Evolutionary conservation across 257 asterid genomes (phyloP).

Genomic region (Striga asiatica): DNA sequence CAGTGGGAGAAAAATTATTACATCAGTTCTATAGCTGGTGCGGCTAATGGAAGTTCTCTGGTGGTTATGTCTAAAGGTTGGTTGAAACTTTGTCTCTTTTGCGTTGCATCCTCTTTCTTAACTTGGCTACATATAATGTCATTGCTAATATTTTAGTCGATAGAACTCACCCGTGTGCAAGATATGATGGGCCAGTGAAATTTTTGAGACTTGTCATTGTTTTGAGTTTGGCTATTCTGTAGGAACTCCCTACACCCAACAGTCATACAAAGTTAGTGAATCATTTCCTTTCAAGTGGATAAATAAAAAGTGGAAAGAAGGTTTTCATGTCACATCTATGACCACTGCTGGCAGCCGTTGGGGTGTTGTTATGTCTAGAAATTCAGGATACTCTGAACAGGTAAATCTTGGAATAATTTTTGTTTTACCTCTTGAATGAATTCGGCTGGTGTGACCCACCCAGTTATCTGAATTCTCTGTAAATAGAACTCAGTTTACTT

Average conservation of each 20-base stretch:
- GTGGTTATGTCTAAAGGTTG: conserved; percentile 97
- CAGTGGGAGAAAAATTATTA: conserved; percentile 96
- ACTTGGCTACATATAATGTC: too few relatives aligned
- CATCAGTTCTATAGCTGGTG: conserved; percentile 97
- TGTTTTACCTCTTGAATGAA: neutral
- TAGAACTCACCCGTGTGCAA: neutral
- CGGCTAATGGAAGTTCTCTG: conserved; percentile 73
- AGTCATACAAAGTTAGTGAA: conserved; percentile 94
- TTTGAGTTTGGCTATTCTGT: conserved; percentile 6
- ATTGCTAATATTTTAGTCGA: neutral
- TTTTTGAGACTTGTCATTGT: neutral
- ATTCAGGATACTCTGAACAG: conserved; percentile 91
- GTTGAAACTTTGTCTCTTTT: conserved; percentile 3
- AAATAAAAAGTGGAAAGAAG: conserved; percentile 97
- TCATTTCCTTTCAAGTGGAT: conserved; percentile 99
- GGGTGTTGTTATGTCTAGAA: conserved; percentile 99
- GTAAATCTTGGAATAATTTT: conserved; percentile 22
- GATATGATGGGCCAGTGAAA: neutral
- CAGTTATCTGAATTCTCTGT: neutral
- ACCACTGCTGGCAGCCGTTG: conserved; percentile 98
- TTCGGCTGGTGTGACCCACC: neutral
- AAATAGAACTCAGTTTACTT: neutral
- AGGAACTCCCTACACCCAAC: conserved; percentile 97
- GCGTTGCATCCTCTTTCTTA: too few relatives aligned
- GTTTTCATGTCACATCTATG: conserved; percentile 97